Percentiles rank a stretch among this genome's conserved stretches.
Conservation (phyloP, 2,329 filamentous ascomycete genomes). For the Phoma herbarum region DNA sequence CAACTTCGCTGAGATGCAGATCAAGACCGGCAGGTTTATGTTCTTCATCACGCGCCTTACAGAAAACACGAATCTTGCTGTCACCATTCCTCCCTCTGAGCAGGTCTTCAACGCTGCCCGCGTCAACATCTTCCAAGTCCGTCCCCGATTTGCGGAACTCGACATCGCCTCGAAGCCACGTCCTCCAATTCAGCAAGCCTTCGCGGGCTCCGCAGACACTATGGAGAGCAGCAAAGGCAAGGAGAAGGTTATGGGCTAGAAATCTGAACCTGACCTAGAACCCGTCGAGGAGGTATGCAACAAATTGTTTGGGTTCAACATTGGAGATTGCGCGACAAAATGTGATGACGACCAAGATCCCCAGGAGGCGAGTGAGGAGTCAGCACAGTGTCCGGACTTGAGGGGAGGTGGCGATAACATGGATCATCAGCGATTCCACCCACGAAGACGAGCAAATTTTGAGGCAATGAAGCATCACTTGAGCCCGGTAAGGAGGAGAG, state of each 20-base stretch:
- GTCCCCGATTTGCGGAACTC: slow-evolving; percentile 78
- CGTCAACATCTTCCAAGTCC: slow-evolving; percentile 87
- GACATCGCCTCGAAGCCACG: slow-evolving; percentile 57
- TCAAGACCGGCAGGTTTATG: slow-evolving; percentile 83
- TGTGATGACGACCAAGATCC: background rate
- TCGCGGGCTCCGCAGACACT: slow-evolving; percentile 45
- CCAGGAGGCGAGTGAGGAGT: background rate
- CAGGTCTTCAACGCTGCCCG: slow-evolving; percentile 89
- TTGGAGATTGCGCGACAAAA: background rate
- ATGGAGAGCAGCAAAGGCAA: slow-evolving; percentile 34
- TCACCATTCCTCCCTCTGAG: slow-evolving; percentile 89
- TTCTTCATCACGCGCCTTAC: slow-evolving; percentile 96
- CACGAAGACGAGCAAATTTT: background rate
- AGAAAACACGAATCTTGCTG: slow-evolving; percentile 96
- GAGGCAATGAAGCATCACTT: background rate
- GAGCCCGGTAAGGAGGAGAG: background rate
- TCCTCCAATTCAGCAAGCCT: slow-evolving; percentile 49
- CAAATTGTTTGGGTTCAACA: background rate
- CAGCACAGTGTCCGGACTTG: background rate
- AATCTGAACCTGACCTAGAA: background rate
- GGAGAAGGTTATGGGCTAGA: slow-evolving; percentile 23
- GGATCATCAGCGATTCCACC: background rate
- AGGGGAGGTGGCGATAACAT: background rate
- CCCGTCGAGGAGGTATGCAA: background rate
- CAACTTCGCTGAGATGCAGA: slow-evolving; percentile 81